These are phyloP conservation scores for Mychonastes homosphaera DNA, from an alignment of 139 green algal genomes.

Conservation along the genomic window DNA sequence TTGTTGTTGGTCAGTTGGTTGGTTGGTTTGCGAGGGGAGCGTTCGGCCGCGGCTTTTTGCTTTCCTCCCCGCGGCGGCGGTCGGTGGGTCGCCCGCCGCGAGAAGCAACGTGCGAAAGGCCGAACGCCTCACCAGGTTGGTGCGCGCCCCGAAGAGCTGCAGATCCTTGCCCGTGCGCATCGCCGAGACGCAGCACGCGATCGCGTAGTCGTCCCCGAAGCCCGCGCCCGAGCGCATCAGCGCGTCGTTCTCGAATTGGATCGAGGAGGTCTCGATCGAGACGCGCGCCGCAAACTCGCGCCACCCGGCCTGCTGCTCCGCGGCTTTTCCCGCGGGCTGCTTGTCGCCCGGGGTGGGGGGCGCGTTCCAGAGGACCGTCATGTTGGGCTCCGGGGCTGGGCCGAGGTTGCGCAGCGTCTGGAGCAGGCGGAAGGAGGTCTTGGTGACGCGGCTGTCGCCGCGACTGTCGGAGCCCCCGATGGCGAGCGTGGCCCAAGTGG, in stretches of 20 bases:
- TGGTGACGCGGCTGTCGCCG: conserved; percentile 55
- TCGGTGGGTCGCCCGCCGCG: conserved; percentile 1
- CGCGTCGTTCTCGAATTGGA: conserved; percentile 62
- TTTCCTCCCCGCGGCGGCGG: neutral
- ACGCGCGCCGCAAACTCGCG: conserved; percentile 11
- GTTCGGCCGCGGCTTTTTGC: conserved; percentile 1
- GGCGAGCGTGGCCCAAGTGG: conserved; percentile 61
- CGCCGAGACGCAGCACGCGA: conserved; percentile 65
- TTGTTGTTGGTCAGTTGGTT: too few relatives aligned
- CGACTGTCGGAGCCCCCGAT: conserved; percentile 40
- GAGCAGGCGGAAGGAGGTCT: conserved; percentile 53
- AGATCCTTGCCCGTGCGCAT: conserved; percentile 67
- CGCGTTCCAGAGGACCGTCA: conserved; percentile 65
- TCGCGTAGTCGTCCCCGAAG: conserved; percentile 58
- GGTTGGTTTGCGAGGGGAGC: too few relatives aligned
- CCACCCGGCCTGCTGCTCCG: neutral
- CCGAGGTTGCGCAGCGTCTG: conserved; percentile 63
- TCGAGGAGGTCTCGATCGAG: conserved; percentile 42
- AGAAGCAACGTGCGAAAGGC: neutral
- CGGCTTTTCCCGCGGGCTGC: too few relatives aligned
- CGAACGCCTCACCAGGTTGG: conserved; percentile 37
- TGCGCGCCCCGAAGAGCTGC: conserved; percentile 61
- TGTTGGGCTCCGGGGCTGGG: conserved; percentile 63
- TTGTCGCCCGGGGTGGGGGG: too few relatives aligned
- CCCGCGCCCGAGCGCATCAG: conserved; percentile 48